phyloP scores from a whole-genome alignment of 148 eudicot genomes.

The Simmondsia chinensis region DNA sequence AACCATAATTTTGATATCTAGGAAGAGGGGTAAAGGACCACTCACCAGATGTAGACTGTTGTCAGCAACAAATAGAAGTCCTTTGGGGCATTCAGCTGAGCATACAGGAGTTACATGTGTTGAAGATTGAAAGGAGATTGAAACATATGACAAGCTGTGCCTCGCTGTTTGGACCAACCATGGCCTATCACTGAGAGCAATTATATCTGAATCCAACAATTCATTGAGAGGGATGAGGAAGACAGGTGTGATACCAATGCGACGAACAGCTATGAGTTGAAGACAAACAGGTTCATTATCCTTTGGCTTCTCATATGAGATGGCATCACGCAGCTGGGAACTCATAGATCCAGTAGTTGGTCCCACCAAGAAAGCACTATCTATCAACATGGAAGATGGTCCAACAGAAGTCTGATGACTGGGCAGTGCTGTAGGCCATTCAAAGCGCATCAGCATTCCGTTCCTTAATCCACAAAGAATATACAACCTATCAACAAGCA shows the following conservation, averaged over 20 bases:
- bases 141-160: conserved; percentile 80
- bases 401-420: conserved; percentile 25
- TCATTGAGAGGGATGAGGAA: conserved; percentile 77
- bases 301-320: conserved; percentile 31
- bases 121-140: conserved; percentile 88
- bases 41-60: conserved; percentile 91
- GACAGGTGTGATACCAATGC: conserved; percentile 88
- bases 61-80: conserved; percentile 90
- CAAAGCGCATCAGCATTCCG: conserved; percentile 94
- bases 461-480: conserved; percentile 87
- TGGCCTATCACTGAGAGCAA: conserved; percentile 96
- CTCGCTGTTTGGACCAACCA: conserved; percentile 95
- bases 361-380: conserved; percentile 17
- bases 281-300: conserved; percentile 54
- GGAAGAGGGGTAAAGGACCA: not conserved
- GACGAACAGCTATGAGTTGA: conserved; percentile 76
- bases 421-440: conserved; percentile 62
- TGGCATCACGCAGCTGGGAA: conserved; percentile 14
- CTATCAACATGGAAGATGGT: conserved; percentile 14
- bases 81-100: conserved; percentile 79
- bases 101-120: conserved; percentile 92
- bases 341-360: conserved; percentile 15
- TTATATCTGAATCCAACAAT: conserved; percentile 68
- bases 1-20: no score
- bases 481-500: conserved; percentile 70